phyloP scores from a whole-genome alignment of 208 protist species.

The Crithidia sp. region DNA sequence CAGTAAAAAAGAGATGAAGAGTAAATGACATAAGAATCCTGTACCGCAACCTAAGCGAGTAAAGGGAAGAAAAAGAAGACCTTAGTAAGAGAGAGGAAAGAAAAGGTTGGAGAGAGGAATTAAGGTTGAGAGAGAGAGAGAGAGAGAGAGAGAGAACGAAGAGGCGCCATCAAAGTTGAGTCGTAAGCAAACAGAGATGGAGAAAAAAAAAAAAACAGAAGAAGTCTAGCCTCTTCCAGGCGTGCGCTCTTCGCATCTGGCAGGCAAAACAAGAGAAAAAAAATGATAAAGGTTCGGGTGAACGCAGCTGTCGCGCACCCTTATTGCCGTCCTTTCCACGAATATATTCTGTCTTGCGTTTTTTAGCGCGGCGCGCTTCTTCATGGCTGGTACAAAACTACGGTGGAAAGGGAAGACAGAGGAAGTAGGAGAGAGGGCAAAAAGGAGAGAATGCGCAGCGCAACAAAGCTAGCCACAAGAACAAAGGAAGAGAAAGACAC shows the following conservation, averaged over 20 bases:
- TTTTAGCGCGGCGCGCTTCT: too few species aligned
- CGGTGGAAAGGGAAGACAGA: too few species aligned
- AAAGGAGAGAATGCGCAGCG: too few species aligned
- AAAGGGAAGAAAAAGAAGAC: background rate
- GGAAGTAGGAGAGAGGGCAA: too few species aligned
- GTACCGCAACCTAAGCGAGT: background rate
- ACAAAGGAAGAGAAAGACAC: too few species aligned
- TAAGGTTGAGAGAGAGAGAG: constrained; percentile 1
- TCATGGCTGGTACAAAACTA: too few species aligned
- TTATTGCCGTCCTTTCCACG: too few species aligned
- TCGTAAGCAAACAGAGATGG: background rate
- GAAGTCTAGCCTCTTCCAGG: too few species aligned
- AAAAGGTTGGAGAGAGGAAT: background rate
- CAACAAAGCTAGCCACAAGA: too few species aligned
- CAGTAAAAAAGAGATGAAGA: too few species aligned
- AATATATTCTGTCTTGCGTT: too few species aligned
- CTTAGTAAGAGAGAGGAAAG: background rate
- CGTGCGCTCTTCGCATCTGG: background rate
- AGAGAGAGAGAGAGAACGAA: constrained; percentile 8
- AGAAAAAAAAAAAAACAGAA: background rate
- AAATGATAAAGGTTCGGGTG: background rate
- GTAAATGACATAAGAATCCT: background rate
- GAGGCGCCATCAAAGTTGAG: background rate
- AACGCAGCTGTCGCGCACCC: too few species aligned
- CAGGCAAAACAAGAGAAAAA: background rate